Evolutionary conservation across 805 yeast genomes (phyloP), one percentile per base, ranked within the genome.

Genomic region (Isabelozyma heimii): DNA sequence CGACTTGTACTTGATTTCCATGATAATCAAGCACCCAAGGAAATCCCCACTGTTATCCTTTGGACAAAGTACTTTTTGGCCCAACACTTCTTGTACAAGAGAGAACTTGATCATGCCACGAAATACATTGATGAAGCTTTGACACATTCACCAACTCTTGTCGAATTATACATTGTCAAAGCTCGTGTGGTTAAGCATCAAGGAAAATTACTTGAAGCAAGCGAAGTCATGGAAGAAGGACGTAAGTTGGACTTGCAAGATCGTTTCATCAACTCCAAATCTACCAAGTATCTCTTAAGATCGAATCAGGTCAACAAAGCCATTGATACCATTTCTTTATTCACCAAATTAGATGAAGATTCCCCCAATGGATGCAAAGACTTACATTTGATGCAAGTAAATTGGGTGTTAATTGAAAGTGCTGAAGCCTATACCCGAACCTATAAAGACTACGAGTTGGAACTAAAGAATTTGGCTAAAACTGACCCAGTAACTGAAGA

Each of bases 381-480:
- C 63, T 74, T 92, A 58, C 95, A 89, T 60, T 76, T 80, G 30
- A 87, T 94, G 85, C 97, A 94, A 70, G 91, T 87, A n/a, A 80
- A 84, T 45, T 91, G 97, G 96, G 89, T 90, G 52, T 69, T 94
- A 53, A 68, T 79, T 14, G 97, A 90, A 62, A 83, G 86, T 63
- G 97, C 94, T 1, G 95, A 88, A 60, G 85, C 94, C 3, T 90
- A 89, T 57, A 66, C 70, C 45, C 81, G 97, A 58, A 59, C 82
- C 40, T 86, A 81, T 54, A 54, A 59, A 28, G 58, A 63, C 17
- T 59, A 59, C 42, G 51, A 58, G 42, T 43, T 48, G 7, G 53
- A 63, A 44, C 56, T 67, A 13, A 49, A 43, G 3, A 43, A 47
- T 8, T 47, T 56, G 9, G 52, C 47, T 0, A 43, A 44, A 10